phyloP scores from a whole-genome alignment of 1,139 yeast species.

The Sugiyamaella neomexicana region DNA sequence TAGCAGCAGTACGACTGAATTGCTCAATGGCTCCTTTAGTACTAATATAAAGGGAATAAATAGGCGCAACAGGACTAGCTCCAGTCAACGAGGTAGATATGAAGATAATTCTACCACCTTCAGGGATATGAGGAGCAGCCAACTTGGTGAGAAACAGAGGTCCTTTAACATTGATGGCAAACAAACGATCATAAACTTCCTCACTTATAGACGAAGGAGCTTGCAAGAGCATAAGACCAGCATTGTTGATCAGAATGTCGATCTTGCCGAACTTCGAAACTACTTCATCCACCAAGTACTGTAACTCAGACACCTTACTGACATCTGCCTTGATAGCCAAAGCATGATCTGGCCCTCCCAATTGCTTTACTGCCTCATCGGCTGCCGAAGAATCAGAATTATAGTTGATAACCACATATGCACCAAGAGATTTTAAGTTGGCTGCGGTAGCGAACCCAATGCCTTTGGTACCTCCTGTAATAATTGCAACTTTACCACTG shows the following conservation, averaged over 20 bases:
- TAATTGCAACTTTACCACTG: constrained; percentile 29
- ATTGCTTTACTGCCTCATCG: constrained; percentile 32
- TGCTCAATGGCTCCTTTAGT: constrained; percentile 31
- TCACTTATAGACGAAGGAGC: constrained; percentile 20
- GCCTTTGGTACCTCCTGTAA: constrained; percentile 36
- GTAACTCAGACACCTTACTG: constrained; percentile 15
- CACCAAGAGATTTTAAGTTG: constrained; percentile 37
- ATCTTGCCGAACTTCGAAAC: constrained; percentile 21
- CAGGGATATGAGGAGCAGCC: constrained; percentile 27
- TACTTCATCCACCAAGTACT: constrained; percentile 20
- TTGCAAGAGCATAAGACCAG: constrained; percentile 23
- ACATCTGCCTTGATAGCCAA: constrained; percentile 21
- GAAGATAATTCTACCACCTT: constrained; percentile 23
- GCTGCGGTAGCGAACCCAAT: constrained; percentile 45
- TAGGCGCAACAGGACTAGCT: constrained; percentile 20
- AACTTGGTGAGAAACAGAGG: constrained; percentile 30
- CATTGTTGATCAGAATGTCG: constrained; percentile 30
- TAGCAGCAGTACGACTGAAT: constrained; percentile 25
- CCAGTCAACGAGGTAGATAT: constrained; percentile 23
- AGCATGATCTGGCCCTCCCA: constrained; percentile 26
- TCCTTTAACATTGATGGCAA: constrained; percentile 31
- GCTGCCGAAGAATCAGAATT: constrained; percentile 32
- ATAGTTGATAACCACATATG: constrained; percentile 38
- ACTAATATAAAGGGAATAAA: constrained; percentile 23
- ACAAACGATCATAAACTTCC: constrained; percentile 23